Evolutionary conservation across 768 basidiomycete species (phyloP).

Genomic region (Suillus cothurnatus): DNA sequence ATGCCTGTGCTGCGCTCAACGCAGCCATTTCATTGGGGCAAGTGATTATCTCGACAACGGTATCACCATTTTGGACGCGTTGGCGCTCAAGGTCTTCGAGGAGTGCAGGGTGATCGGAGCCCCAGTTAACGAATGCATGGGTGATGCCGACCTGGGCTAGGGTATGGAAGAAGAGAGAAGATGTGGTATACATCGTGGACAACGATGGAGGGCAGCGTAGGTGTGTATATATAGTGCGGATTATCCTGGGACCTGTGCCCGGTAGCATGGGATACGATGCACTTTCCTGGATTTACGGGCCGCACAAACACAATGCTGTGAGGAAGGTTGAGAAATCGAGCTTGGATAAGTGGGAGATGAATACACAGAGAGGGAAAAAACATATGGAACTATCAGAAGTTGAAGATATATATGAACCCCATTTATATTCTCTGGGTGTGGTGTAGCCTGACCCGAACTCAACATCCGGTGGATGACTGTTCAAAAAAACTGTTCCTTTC

Average conservation of each 20-base stretch:
- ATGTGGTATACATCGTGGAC: constrained; percentile 52
- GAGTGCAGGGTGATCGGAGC: constrained; percentile 72
- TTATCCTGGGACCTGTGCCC: neutral
- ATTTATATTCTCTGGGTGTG: neutral
- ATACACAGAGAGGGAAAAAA: neutral
- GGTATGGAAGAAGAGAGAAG: constrained; percentile 60
- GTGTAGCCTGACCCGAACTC: neutral
- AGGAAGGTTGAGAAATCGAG: neutral
- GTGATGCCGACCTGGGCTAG: constrained; percentile 61
- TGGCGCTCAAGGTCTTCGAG: constrained; percentile 70
- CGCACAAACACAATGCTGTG: neutral
- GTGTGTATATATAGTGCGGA: neutral
- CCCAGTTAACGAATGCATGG: constrained; percentile 76
- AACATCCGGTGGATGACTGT: neutral
- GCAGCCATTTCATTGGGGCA: constrained; percentile 82
- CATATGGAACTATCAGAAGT: neutral
- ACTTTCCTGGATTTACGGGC: constrained; percentile 1
- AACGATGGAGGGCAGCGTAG: neutral
- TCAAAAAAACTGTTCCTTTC: neutral
- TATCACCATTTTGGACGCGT: constrained; percentile 38
- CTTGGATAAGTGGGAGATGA: neutral
- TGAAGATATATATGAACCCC: neutral
- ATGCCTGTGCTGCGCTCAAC: constrained; percentile 71
- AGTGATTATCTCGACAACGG: constrained; percentile 56
- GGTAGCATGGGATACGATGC: neutral